Conservation (phyloP, 2,329 filamentous ascomycete species). For the Tolypocladium tundrense region DNA sequence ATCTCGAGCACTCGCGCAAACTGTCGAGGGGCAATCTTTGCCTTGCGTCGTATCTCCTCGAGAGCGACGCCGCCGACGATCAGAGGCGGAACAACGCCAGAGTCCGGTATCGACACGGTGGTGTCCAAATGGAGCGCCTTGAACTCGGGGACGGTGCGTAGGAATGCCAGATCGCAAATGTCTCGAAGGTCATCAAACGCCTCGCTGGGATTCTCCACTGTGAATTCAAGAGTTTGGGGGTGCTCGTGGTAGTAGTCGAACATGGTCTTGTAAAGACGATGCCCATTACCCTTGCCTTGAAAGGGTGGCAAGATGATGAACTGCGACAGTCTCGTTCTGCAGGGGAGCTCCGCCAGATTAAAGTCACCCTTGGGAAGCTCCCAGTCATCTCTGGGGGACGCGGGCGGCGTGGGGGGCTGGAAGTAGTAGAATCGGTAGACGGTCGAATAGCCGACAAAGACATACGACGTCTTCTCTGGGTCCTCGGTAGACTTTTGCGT, state of each 20-base stretch:
- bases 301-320: constrained; percentile 86
- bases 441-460: constrained; percentile 81
- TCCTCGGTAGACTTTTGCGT: constrained; percentile 37
- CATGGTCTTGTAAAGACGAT: constrained; percentile 70
- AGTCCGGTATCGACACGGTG: constrained; percentile 35
- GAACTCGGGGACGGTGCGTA: constrained; percentile 52
- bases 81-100: constrained; percentile 33
- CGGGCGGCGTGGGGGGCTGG: constrained; percentile 34
- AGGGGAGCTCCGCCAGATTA: constrained; percentile 53
- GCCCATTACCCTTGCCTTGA: constrained; percentile 70
- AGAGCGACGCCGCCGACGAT: constrained; percentile 50
- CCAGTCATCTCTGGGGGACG: constrained; percentile 28
- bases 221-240: constrained; percentile 67
- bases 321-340: constrained; percentile 79
- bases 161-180: constrained; percentile 57
- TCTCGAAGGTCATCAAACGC: constrained; percentile 74
- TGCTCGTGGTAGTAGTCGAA: constrained; percentile 59
- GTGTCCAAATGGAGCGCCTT: constrained; percentile 44
- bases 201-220: constrained; percentile 89
- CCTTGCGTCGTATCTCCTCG: constrained; percentile 44
- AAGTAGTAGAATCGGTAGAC: constrained; percentile 77
- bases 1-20: constrained; percentile 68
- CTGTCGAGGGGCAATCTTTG: constrained; percentile 69
- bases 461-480: constrained; percentile 50
- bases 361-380: constrained; percentile 34